Percentiles rank a stretch among this genome's conserved stretches.
Evolutionary conservation across 179 eudicot genomes (phyloP).

Genomic region (Silene coronaria): DNA sequence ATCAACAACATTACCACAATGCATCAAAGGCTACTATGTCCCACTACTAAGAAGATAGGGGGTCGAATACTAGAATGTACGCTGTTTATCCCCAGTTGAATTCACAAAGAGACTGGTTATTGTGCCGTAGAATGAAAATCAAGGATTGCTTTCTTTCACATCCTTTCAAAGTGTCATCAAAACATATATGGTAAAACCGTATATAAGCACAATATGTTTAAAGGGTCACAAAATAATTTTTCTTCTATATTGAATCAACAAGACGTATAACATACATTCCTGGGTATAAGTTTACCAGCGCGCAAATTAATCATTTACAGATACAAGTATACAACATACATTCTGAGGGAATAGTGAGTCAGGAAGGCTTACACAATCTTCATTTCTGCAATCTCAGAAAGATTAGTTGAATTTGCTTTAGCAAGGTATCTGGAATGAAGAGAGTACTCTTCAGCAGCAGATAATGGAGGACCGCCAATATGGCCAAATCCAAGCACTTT

Average conservation of each 20-base stretch:
- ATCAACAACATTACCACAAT: neutral
- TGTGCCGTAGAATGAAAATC: too few species aligned
- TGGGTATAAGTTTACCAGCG: neutral
- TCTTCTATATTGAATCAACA: neutral
- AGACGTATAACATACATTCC: neutral
- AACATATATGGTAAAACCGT: too few species aligned
- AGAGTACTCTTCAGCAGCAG: slow-evolving; percentile 94
- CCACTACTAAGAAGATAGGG: too few species aligned
- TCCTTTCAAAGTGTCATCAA: too few species aligned
- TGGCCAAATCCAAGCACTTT: slow-evolving; percentile 90
- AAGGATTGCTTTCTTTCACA: too few species aligned
- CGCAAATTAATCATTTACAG: neutral
- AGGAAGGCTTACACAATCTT: slow-evolving; percentile 71
- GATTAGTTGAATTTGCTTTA: slow-evolving; percentile 84
- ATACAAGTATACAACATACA: neutral
- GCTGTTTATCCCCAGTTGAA: too few species aligned
- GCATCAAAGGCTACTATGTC: too few species aligned
- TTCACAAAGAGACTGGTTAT: too few species aligned
- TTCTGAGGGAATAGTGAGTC: neutral
- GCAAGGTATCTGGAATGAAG: slow-evolving; percentile 92
- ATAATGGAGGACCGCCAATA: slow-evolving; percentile 74
- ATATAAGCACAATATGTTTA: too few species aligned
- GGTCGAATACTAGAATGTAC: too few species aligned
- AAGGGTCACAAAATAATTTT: too few species aligned
- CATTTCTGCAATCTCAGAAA: slow-evolving; percentile 94